Conservation (phyloP, 805 yeast genomes). For the Kuraishia hungarica region DNA sequence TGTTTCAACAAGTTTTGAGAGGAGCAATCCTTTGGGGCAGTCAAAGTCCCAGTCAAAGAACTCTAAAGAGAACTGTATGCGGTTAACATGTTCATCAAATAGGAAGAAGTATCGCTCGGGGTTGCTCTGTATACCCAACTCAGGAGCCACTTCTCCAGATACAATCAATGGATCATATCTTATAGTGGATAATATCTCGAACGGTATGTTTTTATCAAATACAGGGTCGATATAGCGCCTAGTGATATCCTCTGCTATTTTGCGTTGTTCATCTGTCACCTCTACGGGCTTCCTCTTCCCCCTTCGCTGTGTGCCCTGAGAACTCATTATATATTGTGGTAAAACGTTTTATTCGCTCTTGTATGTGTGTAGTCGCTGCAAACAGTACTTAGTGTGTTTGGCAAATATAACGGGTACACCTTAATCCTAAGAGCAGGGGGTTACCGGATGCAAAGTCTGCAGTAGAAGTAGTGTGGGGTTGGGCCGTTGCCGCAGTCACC, state of each 20-base stretch:
- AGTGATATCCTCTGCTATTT: not conserved
- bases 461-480: not conserved
- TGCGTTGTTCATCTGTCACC: not conserved
- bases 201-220: constrained; percentile 19
- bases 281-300: not conserved
- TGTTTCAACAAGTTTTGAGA: constrained; percentile 30
- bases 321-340: not conserved
- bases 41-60: constrained; percentile 44
- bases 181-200: constrained; percentile 60
- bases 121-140: constrained; percentile 11
- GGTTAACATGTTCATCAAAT: constrained; percentile 51
- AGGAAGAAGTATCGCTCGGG: constrained; percentile 41
- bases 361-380: too few relatives aligned
- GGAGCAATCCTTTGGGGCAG: constrained; percentile 32
- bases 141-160: constrained; percentile 14
- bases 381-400: not conserved
- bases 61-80: constrained; percentile 44
- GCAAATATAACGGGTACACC: not conserved
- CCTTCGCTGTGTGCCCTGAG: not conserved
- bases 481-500: too few relatives aligned
- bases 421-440: not conserved
- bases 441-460: not conserved
- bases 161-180: constrained; percentile 63
- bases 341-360: too few relatives aligned
- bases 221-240: constrained; percentile 3